These are phyloP conservation scores for Apostasia ramifera DNA, from an alignment of 106 monocot genomes.

Conservation along the genomic window DNA sequence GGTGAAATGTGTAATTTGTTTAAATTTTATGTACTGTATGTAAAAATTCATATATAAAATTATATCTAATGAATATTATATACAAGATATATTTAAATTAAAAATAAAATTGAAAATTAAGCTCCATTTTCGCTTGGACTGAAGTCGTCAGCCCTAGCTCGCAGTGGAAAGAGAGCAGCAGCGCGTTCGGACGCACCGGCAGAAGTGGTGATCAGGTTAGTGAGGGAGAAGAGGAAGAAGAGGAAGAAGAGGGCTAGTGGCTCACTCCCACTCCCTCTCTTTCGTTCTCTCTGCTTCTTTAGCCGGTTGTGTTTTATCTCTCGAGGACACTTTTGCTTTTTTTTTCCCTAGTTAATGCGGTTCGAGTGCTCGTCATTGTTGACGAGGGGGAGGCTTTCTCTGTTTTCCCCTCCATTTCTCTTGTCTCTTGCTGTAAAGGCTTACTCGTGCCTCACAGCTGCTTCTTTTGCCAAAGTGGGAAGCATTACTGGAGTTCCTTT, in stretches of 20 bases:
- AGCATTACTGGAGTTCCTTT: neutral
- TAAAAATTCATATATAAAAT: too few species aligned
- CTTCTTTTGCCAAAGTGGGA: neutral
- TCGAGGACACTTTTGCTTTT: slow-evolving; percentile 7
- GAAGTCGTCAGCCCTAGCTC: too few species aligned
- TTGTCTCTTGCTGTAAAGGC: neutral
- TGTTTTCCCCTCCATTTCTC: neutral
- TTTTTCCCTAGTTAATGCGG: neutral
- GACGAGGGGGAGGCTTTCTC: neutral
- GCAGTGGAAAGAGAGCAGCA: too few species aligned
- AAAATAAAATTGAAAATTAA: too few species aligned
- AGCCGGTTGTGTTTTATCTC: neutral
- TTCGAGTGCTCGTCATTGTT: neutral
- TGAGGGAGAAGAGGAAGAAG: neutral
- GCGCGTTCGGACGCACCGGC: too few species aligned
- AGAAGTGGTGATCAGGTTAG: neutral
- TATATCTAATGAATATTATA: too few species aligned
- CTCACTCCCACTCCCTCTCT: neutral
- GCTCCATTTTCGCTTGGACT: too few species aligned
- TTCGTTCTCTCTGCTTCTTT: neutral
- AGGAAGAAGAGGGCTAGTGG: neutral
- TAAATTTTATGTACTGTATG: too few species aligned
- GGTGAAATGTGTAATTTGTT: too few species aligned
- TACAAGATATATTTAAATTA: too few species aligned
- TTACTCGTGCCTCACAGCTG: neutral